Conservation (phyloP, 1,284 basidiomycete genomes). For the Ustilago cynodontis region DNA sequence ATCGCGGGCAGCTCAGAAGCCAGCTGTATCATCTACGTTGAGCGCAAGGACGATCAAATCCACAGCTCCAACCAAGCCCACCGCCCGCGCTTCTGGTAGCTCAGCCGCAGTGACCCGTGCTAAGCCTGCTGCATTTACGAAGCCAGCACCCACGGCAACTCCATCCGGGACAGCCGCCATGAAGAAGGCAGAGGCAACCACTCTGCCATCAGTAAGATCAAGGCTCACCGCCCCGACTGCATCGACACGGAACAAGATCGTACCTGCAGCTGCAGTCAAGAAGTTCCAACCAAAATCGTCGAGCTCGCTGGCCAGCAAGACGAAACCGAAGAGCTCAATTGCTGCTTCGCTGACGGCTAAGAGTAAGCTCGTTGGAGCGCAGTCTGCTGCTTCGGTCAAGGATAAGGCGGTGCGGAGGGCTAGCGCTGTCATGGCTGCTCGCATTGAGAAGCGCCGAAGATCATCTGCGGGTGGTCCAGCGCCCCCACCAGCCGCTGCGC, state of each 20-base stretch:
- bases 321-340: conserved; percentile 31
- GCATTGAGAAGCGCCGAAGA: conserved; percentile 18
- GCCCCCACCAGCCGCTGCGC: background rate
- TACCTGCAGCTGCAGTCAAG: conserved; percentile 23
- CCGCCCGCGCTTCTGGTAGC: background rate
- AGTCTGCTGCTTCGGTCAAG: conserved; percentile 11
- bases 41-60: background rate
- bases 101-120: conserved; percentile 12
- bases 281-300: conserved; percentile 32
- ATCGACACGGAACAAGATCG: conserved; percentile 43
- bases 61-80: background rate
- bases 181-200: conserved; percentile 4
- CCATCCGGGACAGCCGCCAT: background rate
- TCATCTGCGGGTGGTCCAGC: conserved; percentile 6
- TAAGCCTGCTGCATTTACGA: conserved; percentile 1
- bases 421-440: conserved; percentile 4
- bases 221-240: conserved; percentile 34
- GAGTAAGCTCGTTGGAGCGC: conserved; percentile 25
- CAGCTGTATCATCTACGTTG: background rate
- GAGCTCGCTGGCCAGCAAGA: background rate
- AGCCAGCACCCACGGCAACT: background rate
- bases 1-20: conserved; percentile 2
- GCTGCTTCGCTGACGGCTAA: conserved; percentile 27
- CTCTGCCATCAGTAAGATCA: conserved; percentile 10
- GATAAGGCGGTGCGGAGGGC: conserved; percentile 25